Evolutionary conservation across 2,329 filamentous ascomycete species (phyloP).

Genomic region (Laburnicola sp.): DNA sequence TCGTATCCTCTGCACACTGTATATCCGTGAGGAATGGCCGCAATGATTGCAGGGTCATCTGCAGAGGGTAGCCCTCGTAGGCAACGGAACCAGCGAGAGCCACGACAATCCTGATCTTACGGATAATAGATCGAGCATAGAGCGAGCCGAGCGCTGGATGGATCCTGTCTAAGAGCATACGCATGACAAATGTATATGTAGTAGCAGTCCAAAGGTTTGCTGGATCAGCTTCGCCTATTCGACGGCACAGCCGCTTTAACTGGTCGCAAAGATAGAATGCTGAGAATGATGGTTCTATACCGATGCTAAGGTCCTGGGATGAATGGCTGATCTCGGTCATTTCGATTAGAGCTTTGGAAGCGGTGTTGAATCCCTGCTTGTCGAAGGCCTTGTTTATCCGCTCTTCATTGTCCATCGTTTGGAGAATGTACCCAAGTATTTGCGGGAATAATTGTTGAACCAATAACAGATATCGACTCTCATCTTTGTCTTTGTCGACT

Average conservation of each 20-base stretch:
- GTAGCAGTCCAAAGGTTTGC: conserved; percentile 73
- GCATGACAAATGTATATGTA: conserved; percentile 71
- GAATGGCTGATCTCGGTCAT: conserved; percentile 74
- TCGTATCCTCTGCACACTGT: conserved; percentile 86
- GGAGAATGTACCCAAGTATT: conserved; percentile 75
- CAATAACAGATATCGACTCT: conserved; percentile 35
- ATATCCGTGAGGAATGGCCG: conserved; percentile 77
- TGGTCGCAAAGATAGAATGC: conserved; percentile 75
- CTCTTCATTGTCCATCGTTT: conserved; percentile 58
- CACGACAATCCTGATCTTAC: conserved; percentile 81
- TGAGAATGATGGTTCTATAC: conserved; percentile 85
- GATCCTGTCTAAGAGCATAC: conserved; percentile 78
- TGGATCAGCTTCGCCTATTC: conserved; percentile 61
- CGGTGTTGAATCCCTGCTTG: conserved; percentile 62
- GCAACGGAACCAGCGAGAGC: conserved; percentile 74
- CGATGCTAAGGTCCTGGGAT: conserved; percentile 66
- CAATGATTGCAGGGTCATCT: conserved; percentile 85
- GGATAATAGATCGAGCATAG: conserved; percentile 81
- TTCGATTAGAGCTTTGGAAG: conserved; percentile 65
- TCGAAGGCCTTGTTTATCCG: conserved; percentile 52
- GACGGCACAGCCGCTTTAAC: conserved; percentile 75
- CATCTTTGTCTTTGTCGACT: conserved; percentile 68
- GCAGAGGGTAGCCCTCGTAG: conserved; percentile 77
- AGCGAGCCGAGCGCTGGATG: conserved; percentile 82
- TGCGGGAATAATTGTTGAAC: conserved; percentile 73